phyloP scores from a whole-genome alignment of 140 eudicot genomes.

The Anethum foeniculum region DNA sequence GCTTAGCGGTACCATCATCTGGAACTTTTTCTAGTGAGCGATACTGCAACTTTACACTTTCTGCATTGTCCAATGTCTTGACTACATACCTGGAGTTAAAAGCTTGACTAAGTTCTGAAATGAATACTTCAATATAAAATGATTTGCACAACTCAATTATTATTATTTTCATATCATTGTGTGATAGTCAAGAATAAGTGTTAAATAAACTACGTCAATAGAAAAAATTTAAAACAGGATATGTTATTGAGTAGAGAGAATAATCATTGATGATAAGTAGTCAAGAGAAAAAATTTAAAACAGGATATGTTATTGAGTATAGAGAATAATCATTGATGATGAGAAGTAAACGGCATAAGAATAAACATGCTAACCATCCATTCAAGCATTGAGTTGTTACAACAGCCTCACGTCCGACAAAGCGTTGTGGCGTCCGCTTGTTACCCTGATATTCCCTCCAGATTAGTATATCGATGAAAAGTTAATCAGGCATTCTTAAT shows the following conservation, averaged over 20 bases:
- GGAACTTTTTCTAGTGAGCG: slow-evolving; percentile 82
- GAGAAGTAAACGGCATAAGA: background rate
- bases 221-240: background rate
- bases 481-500: slow-evolving; percentile 5
- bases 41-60: slow-evolving; percentile 84
- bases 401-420: slow-evolving; percentile 91
- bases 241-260: background rate
- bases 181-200: background rate
- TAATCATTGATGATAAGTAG: background rate
- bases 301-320: background rate
- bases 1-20: slow-evolving; percentile 31
- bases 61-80: slow-evolving; percentile 96
- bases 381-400: slow-evolving; percentile 90
- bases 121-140: background rate
- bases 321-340: too few species aligned
- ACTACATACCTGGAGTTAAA: slow-evolving; percentile 69
- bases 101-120: background rate
- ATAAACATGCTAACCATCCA: slow-evolving; percentile 54
- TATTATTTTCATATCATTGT: background rate
- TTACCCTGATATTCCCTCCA: slow-evolving; percentile 53
- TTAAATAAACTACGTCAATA: background rate
- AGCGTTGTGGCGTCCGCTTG: slow-evolving; percentile 90
- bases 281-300: background rate
- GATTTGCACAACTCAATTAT: background rate
- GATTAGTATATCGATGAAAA: slow-evolving; percentile 7